Percentiles rank a stretch among this genome's conserved stretches.
Conservation (phyloP, 345 rosid genomes). For the Draba incana region DNA sequence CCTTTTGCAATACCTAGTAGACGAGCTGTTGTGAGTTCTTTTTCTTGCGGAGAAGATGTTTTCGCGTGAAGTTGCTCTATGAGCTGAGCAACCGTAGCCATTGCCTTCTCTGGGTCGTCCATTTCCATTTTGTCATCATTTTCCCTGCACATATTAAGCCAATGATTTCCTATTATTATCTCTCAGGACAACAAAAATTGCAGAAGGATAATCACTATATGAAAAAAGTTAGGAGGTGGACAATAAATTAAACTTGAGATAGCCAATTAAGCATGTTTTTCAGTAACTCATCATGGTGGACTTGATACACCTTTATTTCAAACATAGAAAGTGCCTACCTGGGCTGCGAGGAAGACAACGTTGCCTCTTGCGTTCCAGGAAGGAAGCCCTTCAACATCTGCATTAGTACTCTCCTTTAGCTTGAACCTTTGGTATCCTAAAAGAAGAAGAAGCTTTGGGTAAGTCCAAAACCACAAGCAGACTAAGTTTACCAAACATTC, state of each 20-base stretch:
- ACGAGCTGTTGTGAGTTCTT: constrained; percentile 78
- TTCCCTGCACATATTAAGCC: constrained; percentile 48
- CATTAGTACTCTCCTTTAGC: constrained; percentile 22
- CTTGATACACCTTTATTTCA: background rate
- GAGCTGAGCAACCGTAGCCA: constrained; percentile 72
- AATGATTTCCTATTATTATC: background rate
- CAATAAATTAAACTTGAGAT: background rate
- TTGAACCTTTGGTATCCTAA: constrained; percentile 19
- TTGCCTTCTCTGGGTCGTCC: constrained; percentile 65
- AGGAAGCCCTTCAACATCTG: constrained; percentile 69
- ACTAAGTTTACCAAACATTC: constrained; percentile 4
- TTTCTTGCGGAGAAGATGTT: constrained; percentile 71
- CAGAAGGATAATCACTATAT: constrained; percentile 7
- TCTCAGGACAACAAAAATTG: background rate
- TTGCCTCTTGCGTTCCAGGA: constrained; percentile 46
- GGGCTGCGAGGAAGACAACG: constrained; percentile 41
- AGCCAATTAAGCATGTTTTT: background rate
- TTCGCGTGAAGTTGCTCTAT: constrained; percentile 80
- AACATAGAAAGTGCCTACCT: constrained; percentile 45
- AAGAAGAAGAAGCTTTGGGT: constrained; percentile 20
- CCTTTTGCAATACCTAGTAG: constrained; percentile 66
- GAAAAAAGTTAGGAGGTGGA: background rate
- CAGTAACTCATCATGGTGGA: constrained; percentile 3
- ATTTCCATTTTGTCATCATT: constrained; percentile 48
- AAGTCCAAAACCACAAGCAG: constrained; percentile 27